phyloP scores from a whole-genome alignment of 352 stramenopile genomes.

The Thalassiosira ordinaria region DNA sequence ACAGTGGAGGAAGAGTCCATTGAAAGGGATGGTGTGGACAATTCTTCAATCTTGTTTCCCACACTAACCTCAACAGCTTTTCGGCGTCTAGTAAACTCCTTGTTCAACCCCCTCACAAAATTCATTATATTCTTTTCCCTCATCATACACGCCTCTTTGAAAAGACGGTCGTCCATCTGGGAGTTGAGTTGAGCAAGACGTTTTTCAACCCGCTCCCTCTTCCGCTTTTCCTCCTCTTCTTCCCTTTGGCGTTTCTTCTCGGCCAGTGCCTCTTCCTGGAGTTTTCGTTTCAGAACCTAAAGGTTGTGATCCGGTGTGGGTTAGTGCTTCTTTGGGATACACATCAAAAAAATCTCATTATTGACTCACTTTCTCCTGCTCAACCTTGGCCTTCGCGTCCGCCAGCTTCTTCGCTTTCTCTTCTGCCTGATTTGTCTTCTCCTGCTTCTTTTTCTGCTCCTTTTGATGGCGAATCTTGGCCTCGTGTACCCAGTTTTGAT shows the following conservation, averaged over 20 bases:
- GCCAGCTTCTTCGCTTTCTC: constrained; percentile 62
- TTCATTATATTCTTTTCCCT: constrained; percentile 79
- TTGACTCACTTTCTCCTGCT: constrained; percentile 61
- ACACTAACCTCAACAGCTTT: constrained; percentile 76
- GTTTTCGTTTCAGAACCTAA: constrained; percentile 64
- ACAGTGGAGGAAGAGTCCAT: constrained; percentile 24
- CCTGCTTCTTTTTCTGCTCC: constrained; percentile 62
- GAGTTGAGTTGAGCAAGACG: constrained; percentile 66
- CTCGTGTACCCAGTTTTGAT: constrained; percentile 74
- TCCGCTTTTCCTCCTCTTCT: constrained; percentile 77
- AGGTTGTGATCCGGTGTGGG: neutral
- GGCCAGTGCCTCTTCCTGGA: constrained; percentile 39
- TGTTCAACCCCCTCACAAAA: constrained; percentile 73
- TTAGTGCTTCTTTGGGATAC: neutral
- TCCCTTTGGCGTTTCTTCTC: constrained; percentile 52
- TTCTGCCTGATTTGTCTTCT: constrained; percentile 39
- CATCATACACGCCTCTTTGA: constrained; percentile 78
- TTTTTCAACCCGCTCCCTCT: constrained; percentile 72
- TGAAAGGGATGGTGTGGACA: constrained; percentile 8
- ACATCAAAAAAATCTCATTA: neutral
- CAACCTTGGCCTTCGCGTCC: constrained; percentile 56
- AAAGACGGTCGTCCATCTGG: constrained; percentile 84
- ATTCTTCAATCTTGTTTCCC: constrained; percentile 56
- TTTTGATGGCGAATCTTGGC: constrained; percentile 69
- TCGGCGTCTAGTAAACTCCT: constrained; percentile 77